Evolutionary conservation across 371 early-diverging fungal genomes (phyloP).

Genomic region (Fennellomyces sp.): DNA sequence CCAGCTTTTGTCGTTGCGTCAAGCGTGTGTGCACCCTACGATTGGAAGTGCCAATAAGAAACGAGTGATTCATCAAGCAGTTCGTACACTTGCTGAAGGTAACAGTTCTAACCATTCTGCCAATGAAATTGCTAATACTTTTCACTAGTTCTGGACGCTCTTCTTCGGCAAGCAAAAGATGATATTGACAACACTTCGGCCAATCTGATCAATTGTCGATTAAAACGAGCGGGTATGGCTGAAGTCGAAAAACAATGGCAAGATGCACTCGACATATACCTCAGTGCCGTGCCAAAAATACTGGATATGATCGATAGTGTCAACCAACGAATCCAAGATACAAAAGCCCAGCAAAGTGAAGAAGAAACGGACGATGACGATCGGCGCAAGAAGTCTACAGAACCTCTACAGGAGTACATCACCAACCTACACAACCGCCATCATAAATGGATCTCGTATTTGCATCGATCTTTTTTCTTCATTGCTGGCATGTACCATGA

Average conservation of each 20-base stretch:
- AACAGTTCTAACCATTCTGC: neutral
- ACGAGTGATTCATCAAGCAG: slow-evolving; percentile 8
- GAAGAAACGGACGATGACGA: slow-evolving; percentile 1
- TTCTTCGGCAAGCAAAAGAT: slow-evolving; percentile 44
- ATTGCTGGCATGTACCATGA: slow-evolving; percentile 57
- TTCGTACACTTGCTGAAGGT: slow-evolving; percentile 28
- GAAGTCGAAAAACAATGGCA: slow-evolving; percentile 26
- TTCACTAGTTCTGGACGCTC: slow-evolving; percentile 47
- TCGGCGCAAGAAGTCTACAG: neutral
- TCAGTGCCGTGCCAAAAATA: slow-evolving; percentile 1
- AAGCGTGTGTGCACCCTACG: slow-evolving; percentile 42
- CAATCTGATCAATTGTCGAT: slow-evolving; percentile 11
- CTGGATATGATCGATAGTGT: slow-evolving; percentile 7
- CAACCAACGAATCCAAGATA: neutral
- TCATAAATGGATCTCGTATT: slow-evolving; percentile 44
- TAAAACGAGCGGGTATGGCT: slow-evolving; percentile 36
- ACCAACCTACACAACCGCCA: neutral
- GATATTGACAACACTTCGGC: slow-evolving; percentile 16
- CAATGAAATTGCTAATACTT: neutral
- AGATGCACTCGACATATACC: slow-evolving; percentile 17
- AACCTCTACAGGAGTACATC: neutral
- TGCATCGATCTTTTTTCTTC: slow-evolving; percentile 66
- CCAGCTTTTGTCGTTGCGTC: slow-evolving; percentile 32
- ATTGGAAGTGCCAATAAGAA: slow-evolving; percentile 20
- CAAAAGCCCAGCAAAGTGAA: slow-evolving; percentile 15